Evolutionary conservation across 1,284 basidiomycete species (phyloP).

Genomic region (Irpex lacteus): DNA sequence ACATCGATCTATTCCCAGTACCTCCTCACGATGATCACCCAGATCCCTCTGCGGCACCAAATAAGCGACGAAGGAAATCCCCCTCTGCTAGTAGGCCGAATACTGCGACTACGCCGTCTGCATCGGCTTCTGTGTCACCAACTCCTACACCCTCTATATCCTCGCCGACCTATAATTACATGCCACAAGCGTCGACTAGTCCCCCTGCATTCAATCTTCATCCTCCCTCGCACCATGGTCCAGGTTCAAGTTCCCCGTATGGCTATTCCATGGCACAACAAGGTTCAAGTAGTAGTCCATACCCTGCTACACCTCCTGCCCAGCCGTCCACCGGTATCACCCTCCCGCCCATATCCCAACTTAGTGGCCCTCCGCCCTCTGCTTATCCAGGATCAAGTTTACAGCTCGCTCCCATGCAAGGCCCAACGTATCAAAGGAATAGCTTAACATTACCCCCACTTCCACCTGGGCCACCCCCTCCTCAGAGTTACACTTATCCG

Average conservation of each 20-base stretch:
- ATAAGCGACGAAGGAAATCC: conserved; percentile 10
- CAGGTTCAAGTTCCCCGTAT: not conserved
- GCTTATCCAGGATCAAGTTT: conserved; percentile 3
- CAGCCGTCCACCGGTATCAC: conserved; percentile 3
- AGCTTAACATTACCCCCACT: conserved; percentile 10
- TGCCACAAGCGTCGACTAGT: not conserved
- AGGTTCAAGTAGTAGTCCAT: not conserved
- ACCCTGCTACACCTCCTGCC: conserved; percentile 5
- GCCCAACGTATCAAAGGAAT: not conserved
- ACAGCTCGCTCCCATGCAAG: conserved; percentile 12
- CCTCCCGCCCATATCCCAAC: conserved; percentile 12
- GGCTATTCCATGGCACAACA: not conserved
- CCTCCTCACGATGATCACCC: conserved; percentile 24
- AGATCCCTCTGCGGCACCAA: conserved; percentile 1
- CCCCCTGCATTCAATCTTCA: not conserved
- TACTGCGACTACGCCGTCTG: conserved; percentile 15
- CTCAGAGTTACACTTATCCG: conserved; percentile 8
- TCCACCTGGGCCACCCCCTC: conserved; percentile 7
- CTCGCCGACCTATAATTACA: conserved; percentile 4
- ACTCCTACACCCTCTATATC: conserved; percentile 11
- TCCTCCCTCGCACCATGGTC: not conserved
- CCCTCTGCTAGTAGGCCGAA: conserved; percentile 15
- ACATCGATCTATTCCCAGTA: conserved; percentile 61
- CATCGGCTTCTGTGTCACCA: conserved; percentile 8
- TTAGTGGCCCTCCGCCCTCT: conserved; percentile 4